phyloP scores from a whole-genome alignment of 345 rosid genomes.

The Gossypium rotundifolium region DNA sequence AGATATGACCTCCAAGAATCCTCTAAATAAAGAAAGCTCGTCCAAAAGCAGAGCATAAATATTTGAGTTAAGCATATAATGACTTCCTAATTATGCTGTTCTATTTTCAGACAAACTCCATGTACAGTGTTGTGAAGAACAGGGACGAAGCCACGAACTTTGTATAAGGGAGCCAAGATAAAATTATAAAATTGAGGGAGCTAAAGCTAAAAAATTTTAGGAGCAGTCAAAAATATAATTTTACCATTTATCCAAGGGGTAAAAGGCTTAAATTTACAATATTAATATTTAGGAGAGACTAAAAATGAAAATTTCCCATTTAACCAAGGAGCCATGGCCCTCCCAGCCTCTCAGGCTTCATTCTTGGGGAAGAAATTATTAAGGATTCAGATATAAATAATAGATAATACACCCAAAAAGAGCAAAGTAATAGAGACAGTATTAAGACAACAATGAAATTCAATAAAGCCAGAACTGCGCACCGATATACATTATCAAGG shows the following conservation, averaged over 20 bases:
- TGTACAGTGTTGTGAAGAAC: background rate
- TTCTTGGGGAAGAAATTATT: background rate
- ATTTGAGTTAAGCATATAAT: background rate
- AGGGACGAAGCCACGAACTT: too few relatives aligned
- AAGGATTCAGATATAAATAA: background rate
- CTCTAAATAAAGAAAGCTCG: background rate
- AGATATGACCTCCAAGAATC: background rate
- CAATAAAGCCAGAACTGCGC: constrained; percentile 10
- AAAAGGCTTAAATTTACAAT: too few relatives aligned
- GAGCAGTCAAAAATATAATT: too few relatives aligned
- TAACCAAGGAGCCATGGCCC: too few relatives aligned
- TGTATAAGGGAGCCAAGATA: too few relatives aligned
- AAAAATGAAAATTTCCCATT: too few relatives aligned
- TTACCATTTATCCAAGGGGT: too few relatives aligned
- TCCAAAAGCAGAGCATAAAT: background rate
- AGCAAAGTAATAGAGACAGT: background rate
- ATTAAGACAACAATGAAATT: background rate
- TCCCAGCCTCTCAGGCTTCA: too few relatives aligned
- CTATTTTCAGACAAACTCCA: background rate
- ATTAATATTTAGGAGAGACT: too few relatives aligned
- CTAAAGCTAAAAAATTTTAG: too few relatives aligned
- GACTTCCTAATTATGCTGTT: background rate
- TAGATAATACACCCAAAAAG: background rate
- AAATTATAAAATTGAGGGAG: too few relatives aligned
- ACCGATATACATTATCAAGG: constrained; percentile 59